Evolutionary conservation across 805 yeast genomes (phyloP), one percentile per base, ranked within the genome.

Genomic region (Candida glaebosa): DNA sequence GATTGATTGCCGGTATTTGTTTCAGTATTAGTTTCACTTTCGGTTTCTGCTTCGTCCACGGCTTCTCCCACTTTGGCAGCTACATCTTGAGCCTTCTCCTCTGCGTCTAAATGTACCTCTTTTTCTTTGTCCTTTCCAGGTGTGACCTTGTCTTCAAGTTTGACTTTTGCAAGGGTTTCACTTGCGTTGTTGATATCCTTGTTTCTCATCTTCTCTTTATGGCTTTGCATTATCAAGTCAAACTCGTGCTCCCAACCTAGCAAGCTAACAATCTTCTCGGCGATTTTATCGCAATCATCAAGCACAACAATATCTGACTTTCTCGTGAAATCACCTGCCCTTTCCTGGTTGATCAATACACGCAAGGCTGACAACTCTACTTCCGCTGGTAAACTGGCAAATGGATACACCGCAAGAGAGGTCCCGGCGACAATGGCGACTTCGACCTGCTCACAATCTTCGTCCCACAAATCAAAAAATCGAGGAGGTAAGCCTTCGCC

Each of bases 381-480:
- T 52, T 85, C 89, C 2, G 76, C 61, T 0, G 96, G 96, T 38
- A 91, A 65, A 7, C 80, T 71, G 1, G 96, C 96, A 72, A 91
- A 91, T 2, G 99, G 99, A 48, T 79, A 80, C 1, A 91, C 98
- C 1, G 90, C 79, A 31, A 91, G 72, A 0, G 96, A 87, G 0
- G 97, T 88, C 1, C 99, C 99, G 0, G 96, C 96, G 1, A 91
- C 89, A 17, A 91, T 78, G 0, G 88, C 87, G 19, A 90, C 58
- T 50, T 83, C 88, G 18, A 81, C 70, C 1, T 71, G 67, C 2
- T 67, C 75, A 9, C 54, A 56, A 44, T 76, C 78, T 16, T 68
- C 66, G 3, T 84, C 91, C 85, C 93, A 82, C 9, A 61, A 52
- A 2, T 78, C 76, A 60, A 85, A 90, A 53, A 89, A 87, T 41